These are phyloP conservation scores for Globisporangium abappressorium DNA, from an alignment of 352 stramenopile species.

Conservation along the genomic window DNA sequence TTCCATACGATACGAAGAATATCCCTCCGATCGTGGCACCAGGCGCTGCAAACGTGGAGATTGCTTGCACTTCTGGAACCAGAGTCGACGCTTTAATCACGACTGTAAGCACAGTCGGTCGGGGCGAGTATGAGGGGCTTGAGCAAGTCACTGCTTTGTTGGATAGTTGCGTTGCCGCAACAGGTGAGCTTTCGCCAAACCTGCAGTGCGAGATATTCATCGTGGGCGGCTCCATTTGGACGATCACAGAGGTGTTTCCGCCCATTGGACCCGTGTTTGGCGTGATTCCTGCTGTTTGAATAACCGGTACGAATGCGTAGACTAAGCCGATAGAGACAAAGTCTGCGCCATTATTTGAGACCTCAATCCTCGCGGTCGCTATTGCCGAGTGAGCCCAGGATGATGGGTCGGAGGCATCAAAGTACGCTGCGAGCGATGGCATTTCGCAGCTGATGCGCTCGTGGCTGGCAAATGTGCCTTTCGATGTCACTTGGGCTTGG, in stretches of 20 bases:
- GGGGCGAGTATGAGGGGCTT: slow-evolving; percentile 13
- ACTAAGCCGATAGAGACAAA: slow-evolving; percentile 22
- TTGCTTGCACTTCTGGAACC: not conserved
- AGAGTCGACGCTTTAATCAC: not conserved
- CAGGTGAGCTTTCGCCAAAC: slow-evolving; percentile 23
- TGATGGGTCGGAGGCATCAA: slow-evolving; percentile 12
- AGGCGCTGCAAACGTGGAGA: not conserved
- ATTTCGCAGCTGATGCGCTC: slow-evolving; percentile 29
- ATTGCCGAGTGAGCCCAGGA: slow-evolving; percentile 21
- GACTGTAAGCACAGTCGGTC: not conserved
- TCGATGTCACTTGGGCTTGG: slow-evolving; percentile 11
- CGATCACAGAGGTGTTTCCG: slow-evolving; percentile 17
- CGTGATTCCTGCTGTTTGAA: slow-evolving; percentile 15
- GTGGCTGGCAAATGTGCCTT: slow-evolving; percentile 22
- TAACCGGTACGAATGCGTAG: slow-evolving; percentile 29
- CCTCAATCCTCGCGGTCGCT: slow-evolving; percentile 24
- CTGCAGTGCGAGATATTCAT: slow-evolving; percentile 27
- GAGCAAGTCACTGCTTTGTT: slow-evolving; percentile 21
- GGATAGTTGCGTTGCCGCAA: slow-evolving; percentile 10
- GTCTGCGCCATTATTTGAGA: slow-evolving; percentile 56
- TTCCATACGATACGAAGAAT: not conserved
- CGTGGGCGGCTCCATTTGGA: slow-evolving; percentile 1
- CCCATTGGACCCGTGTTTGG: slow-evolving; percentile 22
- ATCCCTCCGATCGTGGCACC: not conserved
- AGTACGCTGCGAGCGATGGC: slow-evolving; percentile 21